Percentiles rank a stretch among this genome's conserved stretches.
These are phyloP conservation scores for Sclerotinia trifoliorum DNA, from an alignment of 2,329 filamentous ascomycete genomes.

Conservation along the genomic window DNA sequence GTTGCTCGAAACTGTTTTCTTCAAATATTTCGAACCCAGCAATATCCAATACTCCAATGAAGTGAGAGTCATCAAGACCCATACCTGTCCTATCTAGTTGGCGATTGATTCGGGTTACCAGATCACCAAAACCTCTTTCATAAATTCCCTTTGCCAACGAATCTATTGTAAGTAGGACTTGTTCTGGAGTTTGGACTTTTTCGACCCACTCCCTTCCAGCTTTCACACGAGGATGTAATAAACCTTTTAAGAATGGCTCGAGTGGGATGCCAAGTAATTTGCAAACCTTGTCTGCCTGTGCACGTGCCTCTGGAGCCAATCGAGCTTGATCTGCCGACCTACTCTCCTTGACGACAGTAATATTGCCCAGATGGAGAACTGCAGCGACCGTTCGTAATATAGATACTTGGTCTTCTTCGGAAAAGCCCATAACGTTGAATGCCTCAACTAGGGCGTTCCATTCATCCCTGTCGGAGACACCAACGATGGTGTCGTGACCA, in stretches of 20 bases:
- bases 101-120: constrained; percentile 87
- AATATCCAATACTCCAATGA: constrained; percentile 98
- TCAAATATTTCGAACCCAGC: constrained; percentile 99
- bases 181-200: constrained; percentile 95
- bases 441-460: constrained; percentile 90
- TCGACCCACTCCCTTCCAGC: constrained; percentile 98
- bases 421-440: constrained; percentile 91
- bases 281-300: constrained; percentile 76
- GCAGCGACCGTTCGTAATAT: constrained; percentile 87
- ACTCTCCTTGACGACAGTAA: constrained; percentile 86
- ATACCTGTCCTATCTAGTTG: constrained; percentile 85
- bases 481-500: constrained; percentile 87
- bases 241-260: constrained; percentile 81
- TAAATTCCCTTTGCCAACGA: constrained; percentile 96
- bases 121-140: constrained; percentile 89
- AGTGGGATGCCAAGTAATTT: constrained; percentile 78
- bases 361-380: constrained; percentile 90
- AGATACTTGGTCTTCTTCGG: constrained; percentile 75
- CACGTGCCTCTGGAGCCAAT: constrained; percentile 70
- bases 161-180: constrained; percentile 86
- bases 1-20: constrained; percentile 95
- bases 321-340: constrained; percentile 87
- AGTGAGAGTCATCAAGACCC: constrained; percentile 83
- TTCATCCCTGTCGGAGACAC: constrained; percentile 86
- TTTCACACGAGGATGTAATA: constrained; percentile 91